Conservation (phyloP, 2,329 filamentous ascomycete genomes). For the Monilinia aucupariae region DNA sequence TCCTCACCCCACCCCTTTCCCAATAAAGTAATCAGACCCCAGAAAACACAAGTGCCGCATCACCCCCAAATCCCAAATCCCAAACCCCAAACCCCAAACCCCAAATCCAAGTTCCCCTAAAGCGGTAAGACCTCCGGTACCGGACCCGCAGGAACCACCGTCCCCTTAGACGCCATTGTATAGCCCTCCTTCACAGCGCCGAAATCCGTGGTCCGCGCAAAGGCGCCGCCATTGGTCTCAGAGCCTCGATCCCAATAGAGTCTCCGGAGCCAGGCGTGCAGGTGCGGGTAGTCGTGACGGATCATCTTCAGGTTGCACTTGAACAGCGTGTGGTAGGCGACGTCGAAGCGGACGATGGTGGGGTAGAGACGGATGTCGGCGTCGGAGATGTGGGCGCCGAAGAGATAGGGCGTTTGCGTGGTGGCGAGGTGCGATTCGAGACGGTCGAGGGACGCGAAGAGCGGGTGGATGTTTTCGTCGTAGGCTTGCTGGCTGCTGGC, state of each 20-base stretch:
- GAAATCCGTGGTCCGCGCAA: slow-evolving; percentile 37
- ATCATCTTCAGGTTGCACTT: slow-evolving; percentile 60
- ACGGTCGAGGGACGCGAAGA: slow-evolving; percentile 72
- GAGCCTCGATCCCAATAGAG: slow-evolving; percentile 56
- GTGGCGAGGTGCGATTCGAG: slow-evolving; percentile 62
- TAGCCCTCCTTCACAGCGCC: not conserved
- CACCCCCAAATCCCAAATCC: no score
- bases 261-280: slow-evolving; percentile 51
- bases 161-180: not conserved
- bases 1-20: no score
- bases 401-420: slow-evolving; percentile 43
- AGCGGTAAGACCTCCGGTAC: not conserved
- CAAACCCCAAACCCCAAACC: no score
- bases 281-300: slow-evolving; percentile 56
- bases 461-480: slow-evolving; percentile 59
- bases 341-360: slow-evolving; percentile 54
- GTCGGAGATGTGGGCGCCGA: slow-evolving; percentile 61
- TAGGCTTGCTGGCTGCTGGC: slow-evolving; percentile 77
- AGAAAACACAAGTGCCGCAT: no score
- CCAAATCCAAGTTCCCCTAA: no score
- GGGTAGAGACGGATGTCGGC: slow-evolving; percentile 47
- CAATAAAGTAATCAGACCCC: no score
- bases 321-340: slow-evolving; percentile 61
- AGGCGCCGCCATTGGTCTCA: slow-evolving; percentile 32
- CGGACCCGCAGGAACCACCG: not conserved